Percentiles rank a stretch among this genome's conserved stretches.
These are phyloP conservation scores for Fusarium sacchari DNA, from an alignment of 2,329 filamentous ascomycete species.

Conservation along the genomic window DNA sequence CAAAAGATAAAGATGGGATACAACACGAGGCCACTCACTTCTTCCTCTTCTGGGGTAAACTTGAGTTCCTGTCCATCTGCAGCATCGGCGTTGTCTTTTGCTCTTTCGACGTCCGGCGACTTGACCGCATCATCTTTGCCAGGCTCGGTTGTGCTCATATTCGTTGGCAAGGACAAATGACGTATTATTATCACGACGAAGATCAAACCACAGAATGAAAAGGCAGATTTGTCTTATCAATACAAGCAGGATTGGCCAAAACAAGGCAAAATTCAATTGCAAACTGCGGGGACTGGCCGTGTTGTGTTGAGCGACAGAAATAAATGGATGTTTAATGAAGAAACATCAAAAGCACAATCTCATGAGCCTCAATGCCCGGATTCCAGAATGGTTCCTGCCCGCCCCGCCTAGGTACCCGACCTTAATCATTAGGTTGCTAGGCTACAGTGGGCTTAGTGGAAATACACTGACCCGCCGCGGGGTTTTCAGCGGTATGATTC, in stretches of 20 bases:
- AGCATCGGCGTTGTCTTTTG: not conserved
- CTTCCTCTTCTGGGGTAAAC: slow-evolving; percentile 67
- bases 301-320: not conserved
- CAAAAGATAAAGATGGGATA: not conserved
- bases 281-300: not conserved
- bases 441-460: not conserved
- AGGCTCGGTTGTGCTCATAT: slow-evolving; percentile 9
- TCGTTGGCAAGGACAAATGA: not conserved
- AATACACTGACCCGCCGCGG: slow-evolving; percentile 16
- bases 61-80: slow-evolving; percentile 43
- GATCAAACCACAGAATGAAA: not conserved
- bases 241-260: not conserved
- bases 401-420: not conserved
- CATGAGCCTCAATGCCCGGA: slow-evolving; percentile 11
- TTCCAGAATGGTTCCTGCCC: slow-evolving; percentile 3
- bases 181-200: not conserved
- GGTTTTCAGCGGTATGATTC: slow-evolving; percentile 15
- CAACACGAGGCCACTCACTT: slow-evolving; percentile 51
- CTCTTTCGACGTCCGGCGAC: not conserved
- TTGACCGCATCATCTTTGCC: not conserved
- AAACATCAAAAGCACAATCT: not conserved
- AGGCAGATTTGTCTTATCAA: too few species aligned
- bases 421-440: not conserved
- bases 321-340: not conserved
- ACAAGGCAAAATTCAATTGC: too few species aligned